Base-by-base conservation (phyloP, 164 flowering plant species). In the Paratinospora sagittata region DNA sequence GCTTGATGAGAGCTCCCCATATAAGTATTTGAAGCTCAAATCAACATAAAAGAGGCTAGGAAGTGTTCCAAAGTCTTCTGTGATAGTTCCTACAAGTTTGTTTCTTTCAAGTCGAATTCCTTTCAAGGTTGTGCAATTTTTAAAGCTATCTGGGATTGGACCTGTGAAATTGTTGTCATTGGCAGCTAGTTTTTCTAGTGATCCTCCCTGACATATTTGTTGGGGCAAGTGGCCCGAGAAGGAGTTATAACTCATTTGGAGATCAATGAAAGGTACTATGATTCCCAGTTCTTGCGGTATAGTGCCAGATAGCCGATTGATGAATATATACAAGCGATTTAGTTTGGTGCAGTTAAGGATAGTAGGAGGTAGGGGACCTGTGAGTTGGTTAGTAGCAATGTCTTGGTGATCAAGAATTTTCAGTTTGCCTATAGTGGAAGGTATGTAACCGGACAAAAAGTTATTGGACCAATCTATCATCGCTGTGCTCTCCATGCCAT, bases 161-260 rank as follows among this genome's bases (percentile, higher is more conserved):
- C n/a, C n/a, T n/a, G n/a, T n/a, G n/a, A n/a, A n/a, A n/a, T n/a
- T n/a, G n/a, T n/a, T n/a, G n/a, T n/a, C n/a, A n/a, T n/a, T n/a
- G n/a, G n/a, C n/a, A n/a, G n/a, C n/a, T n/a, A n/a, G n/a, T n/a
- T n/a, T n/a, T n/a, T n/a, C n/a, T n/a, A n/a, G n/a, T n/a, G n/a
- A n/a, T n/a, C n/a, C n/a, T n/a, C n/a, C n/a, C n/a, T n/a, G n/a
- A n/a, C n/a, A n/a, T n/a, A n/a, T n/a, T n/a, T n/a, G n/a, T n/a
- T n/a, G n/a, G n/a, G n/a, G n/a, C 21, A 63, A 63, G 30, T 63
- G 21, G 21, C 39, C 66, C 2, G 66, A 63, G 66, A 63, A 63
- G 7, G 37, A 23, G 37, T 63, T 63, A 6, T 10, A 8, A 10
- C n/a, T 6, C 13, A 63, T 14, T 19, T 63, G 66, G 30, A 63